phyloP scores from a whole-genome alignment of 2,329 filamentous ascomycete species.

The Sporothrix globosa region DNA sequence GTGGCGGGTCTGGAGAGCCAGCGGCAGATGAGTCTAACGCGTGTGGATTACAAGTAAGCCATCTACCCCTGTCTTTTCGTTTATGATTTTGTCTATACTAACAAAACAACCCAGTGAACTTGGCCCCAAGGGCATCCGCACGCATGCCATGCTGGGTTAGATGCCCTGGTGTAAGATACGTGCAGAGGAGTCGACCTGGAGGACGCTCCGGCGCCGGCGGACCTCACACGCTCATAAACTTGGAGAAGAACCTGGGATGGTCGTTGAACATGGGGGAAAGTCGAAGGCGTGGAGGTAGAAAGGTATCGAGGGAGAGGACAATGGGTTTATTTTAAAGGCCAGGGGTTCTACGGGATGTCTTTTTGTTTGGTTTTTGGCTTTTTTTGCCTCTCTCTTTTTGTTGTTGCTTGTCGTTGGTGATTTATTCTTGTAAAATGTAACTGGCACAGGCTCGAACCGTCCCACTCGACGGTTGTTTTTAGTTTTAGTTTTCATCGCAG shows the following conservation, averaged over 20 bases:
- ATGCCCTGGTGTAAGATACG: not conserved
- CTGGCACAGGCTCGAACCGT: conserved; percentile 5
- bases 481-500: not conserved
- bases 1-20: conserved; percentile 56
- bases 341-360: conserved; percentile 23
- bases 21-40: conserved; percentile 59
- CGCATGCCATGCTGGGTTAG: conserved; percentile 57
- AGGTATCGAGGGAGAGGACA: not conserved
- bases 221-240: not conserved
- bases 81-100: not conserved
- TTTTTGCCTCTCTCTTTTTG: conserved; percentile 12
- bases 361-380: not conserved
- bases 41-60: conserved; percentile 64
- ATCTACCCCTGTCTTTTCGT: not conserved
- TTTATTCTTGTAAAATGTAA: conserved; percentile 17
- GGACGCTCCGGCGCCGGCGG: not conserved
- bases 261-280: not conserved
- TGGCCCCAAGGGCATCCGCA: conserved; percentile 58
- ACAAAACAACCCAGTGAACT: conserved; percentile 50
- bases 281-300: too few relatives aligned
- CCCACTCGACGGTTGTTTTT: not conserved
- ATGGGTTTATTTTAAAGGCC: conserved; percentile 2
- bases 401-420: not conserved
- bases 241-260: not conserved
- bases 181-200: not conserved